Base-by-base conservation (phyloP, 2,329 filamentous ascomycete genomes). In the Hortaea sp. region DNA sequence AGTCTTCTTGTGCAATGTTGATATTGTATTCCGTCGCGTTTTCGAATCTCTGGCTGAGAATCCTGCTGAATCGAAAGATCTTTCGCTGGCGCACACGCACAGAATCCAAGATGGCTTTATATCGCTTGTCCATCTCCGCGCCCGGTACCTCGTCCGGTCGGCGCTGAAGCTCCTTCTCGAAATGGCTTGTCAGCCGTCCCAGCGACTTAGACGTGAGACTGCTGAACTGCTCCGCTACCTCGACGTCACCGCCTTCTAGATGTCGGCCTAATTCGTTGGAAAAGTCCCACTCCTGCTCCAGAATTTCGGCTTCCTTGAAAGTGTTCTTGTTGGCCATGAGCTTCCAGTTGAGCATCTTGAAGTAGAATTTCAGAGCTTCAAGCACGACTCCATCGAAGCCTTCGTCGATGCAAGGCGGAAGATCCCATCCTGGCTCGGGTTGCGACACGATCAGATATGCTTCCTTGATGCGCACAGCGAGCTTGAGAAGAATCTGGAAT, bases 281-380 rank as follows among this genome's bases (percentile, higher is more conserved):
- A 60, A 97, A 97, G 47, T 88, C 88, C 92, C 92, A 98, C 67
- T 98, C 92, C 59, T 95, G 88, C 63, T 95, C 94, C 41, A 98
- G 71, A 53, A 98, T 84, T 71, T 98, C 92, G 5, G 92, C 92
- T 66, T 98, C 92, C 63, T 97, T 97, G 76, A 98, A 98, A 0
- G 89, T 95, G 68, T 97, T 98, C 66, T 95, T 97, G 72, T 97
- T 97, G 46, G 88, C 87, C 57, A 85, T 89, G 44, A 98, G 73
- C 66, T 97, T 97, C 88, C 89, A 97, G 63, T 97, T 95, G 39
- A 98, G 74, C 78, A 98, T 89, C 65, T 90, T 92, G 75, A 98
- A 98, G 68, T 98, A 98, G 66, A 95, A 97, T 64, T 90, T 94
- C 56, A 98, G 73, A 0, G 90, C 89, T 59, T 95, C 90, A 39